Conservation (phyloP, 1,139 yeast species). For the Blastobotrys elegans region DNA sequence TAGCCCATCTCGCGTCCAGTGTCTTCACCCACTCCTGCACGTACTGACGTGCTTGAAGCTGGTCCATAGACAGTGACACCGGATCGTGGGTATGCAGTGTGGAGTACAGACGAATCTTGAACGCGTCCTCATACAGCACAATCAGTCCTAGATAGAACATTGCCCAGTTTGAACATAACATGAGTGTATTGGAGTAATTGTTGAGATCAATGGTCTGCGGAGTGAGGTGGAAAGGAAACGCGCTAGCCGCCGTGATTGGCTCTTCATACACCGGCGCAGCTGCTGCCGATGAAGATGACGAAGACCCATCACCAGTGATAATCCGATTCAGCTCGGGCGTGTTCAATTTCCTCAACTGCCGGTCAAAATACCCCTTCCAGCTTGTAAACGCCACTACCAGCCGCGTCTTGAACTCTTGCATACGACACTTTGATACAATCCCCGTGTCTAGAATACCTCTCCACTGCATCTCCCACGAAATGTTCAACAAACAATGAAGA, state of each 20-base stretch:
- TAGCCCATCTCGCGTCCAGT: slow-evolving; percentile 28
- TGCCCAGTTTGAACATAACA: slow-evolving; percentile 29
- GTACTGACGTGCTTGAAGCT: slow-evolving; percentile 17
- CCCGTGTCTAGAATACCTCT: slow-evolving; percentile 35
- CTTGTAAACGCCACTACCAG: slow-evolving; percentile 36
- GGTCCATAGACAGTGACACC: slow-evolving; percentile 1
- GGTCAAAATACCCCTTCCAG: slow-evolving; percentile 41
- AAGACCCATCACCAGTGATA: slow-evolving; percentile 12
- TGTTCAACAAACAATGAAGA: slow-evolving; percentile 39
- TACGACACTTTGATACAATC: slow-evolving; percentile 31
- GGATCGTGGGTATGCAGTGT: slow-evolving; percentile 8
- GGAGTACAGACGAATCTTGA: slow-evolving; percentile 22
- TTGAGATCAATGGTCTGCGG: slow-evolving; percentile 17
- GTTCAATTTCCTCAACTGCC: slow-evolving; percentile 24
- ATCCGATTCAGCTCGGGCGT: slow-evolving; percentile 16
- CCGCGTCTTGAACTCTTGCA: slow-evolving; percentile 31
- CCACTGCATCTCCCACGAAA: slow-evolving; percentile 38
- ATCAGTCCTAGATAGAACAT: slow-evolving; percentile 26
- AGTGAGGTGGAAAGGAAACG: slow-evolving; percentile 9
- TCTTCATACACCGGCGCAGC: not conserved
- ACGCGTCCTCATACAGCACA: slow-evolving; percentile 26
- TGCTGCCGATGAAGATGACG: slow-evolving; percentile 6
- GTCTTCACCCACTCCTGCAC: slow-evolving; percentile 26
- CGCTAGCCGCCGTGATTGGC: slow-evolving; percentile 10
- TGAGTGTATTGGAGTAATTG: slow-evolving; percentile 23